Conservation (phyloP, 345 rosid species). For the Leavenworthia alabamica region DNA sequence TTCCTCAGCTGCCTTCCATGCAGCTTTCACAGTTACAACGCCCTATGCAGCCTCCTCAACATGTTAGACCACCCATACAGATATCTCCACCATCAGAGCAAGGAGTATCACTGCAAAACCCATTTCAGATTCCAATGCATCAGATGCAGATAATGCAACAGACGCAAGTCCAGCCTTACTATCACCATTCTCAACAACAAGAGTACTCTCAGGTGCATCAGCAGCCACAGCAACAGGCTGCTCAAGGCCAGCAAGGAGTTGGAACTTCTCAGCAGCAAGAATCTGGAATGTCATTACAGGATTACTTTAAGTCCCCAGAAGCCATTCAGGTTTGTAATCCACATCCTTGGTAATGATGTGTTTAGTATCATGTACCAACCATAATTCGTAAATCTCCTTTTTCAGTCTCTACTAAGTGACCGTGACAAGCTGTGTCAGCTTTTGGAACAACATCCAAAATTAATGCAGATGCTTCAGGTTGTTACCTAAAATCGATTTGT, state of each 20-base stretch:
- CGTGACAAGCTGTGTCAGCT: constrained; percentile 94
- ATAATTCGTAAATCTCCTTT: constrained; percentile 12
- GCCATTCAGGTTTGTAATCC: constrained; percentile 65
- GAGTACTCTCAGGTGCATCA: constrained; percentile 58
- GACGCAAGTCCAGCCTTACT: constrained; percentile 52
- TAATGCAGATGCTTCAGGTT: constrained; percentile 99
- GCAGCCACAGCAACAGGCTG: constrained; percentile 52
- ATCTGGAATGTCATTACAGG: constrained; percentile 76
- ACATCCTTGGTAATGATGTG: neutral
- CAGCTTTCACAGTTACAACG: constrained; percentile 77
- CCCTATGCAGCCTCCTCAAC: constrained; percentile 81
- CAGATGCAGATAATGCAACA: constrained; percentile 65
- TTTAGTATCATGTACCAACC: neutral
- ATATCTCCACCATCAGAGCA: constrained; percentile 58
- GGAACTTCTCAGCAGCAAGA: constrained; percentile 58
- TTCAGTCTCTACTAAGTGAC: constrained; percentile 81
- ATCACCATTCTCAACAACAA: constrained; percentile 68
- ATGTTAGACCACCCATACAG: constrained; percentile 61
- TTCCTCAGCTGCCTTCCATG: constrained; percentile 64
- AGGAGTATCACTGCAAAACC: constrained; percentile 51
- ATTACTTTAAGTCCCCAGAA: constrained; percentile 86
- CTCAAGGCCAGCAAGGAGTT: constrained; percentile 55
- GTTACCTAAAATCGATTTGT: neutral
- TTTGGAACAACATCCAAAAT: constrained; percentile 89
- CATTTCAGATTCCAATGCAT: constrained; percentile 59